phyloP scores from a whole-genome alignment of 306 rosid species.

The Dalbergia cultrata region DNA sequence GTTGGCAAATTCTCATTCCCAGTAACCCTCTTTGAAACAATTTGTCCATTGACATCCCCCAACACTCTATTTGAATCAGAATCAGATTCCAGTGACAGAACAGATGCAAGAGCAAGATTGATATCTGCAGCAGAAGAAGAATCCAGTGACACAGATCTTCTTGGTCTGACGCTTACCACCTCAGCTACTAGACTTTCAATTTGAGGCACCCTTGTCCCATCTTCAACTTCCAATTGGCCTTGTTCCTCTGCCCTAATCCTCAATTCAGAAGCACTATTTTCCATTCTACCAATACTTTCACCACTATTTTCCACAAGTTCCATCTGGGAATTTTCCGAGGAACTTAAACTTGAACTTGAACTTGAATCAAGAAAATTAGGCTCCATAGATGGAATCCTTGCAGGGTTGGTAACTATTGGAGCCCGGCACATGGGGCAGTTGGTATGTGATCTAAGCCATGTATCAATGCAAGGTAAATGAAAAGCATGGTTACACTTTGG shows the following conservation, averaged over 20 bases:
- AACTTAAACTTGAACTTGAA: slow-evolving; percentile 9
- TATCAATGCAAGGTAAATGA: slow-evolving; percentile 85
- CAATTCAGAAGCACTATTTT: slow-evolving; percentile 41
- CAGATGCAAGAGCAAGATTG: slow-evolving; percentile 40
- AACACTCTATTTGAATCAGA: slow-evolving; percentile 35
- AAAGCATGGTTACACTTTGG: slow-evolving; percentile 92
- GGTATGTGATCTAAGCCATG: slow-evolving; percentile 91
- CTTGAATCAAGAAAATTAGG: background rate
- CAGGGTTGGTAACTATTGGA: slow-evolving; percentile 55
- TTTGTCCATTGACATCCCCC: slow-evolving; percentile 5
- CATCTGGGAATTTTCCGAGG: slow-evolving; percentile 46
- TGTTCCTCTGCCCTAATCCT: slow-evolving; percentile 44
- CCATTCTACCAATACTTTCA: slow-evolving; percentile 33
- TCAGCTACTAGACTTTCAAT: slow-evolving; percentile 17
- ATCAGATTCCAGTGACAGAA: slow-evolving; percentile 34
- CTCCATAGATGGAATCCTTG: slow-evolving; percentile 36
- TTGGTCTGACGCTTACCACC: slow-evolving; percentile 24
- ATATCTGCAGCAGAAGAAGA: slow-evolving; percentile 58
- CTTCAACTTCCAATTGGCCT: slow-evolving; percentile 28
- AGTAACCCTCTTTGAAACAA: slow-evolving; percentile 41
- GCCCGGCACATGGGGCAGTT: slow-evolving; percentile 92
- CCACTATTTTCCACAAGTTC: slow-evolving; percentile 27
- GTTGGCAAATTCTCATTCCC: slow-evolving; percentile 50
- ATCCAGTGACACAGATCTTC: slow-evolving; percentile 79
- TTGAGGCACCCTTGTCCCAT: slow-evolving; percentile 30